Conservation (phyloP, 208 protist species). For the Acanthamoeba sp. region DNA sequence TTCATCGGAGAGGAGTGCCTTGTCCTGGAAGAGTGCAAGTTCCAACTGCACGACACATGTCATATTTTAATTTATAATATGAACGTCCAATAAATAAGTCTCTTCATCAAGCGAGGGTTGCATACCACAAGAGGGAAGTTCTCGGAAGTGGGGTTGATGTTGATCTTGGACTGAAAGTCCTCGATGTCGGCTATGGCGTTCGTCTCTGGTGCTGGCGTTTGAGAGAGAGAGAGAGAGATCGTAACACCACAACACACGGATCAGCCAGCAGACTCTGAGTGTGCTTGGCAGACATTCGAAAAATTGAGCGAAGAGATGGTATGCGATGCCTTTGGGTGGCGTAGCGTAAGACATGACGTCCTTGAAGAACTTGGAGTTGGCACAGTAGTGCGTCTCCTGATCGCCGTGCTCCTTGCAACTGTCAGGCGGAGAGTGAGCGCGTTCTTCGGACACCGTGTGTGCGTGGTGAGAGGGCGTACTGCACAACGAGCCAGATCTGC, state of each 20-base stretch:
- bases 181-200: slow-evolving; percentile 56
- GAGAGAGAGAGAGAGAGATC: neutral
- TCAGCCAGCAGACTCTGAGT: neutral
- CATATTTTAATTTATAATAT: too few species aligned
- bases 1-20: slow-evolving; percentile 24
- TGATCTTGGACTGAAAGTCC: slow-evolving; percentile 23
- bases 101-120: too few species aligned
- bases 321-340: neutral
- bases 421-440: neutral
- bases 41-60: slow-evolving; percentile 20
- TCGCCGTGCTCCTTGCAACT: slow-evolving; percentile 59
- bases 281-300: neutral
- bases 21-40: slow-evolving; percentile 15
- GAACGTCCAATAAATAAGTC: too few species aligned
- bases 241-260: neutral
- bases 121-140: slow-evolving; percentile 55
- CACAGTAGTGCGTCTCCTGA: slow-evolving; percentile 65
- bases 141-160: neutral
- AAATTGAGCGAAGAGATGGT: neutral
- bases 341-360: slow-evolving; percentile 23
- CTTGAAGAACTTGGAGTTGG: slow-evolving; percentile 52
- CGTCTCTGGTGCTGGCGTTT: neutral
- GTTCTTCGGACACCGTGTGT: too few species aligned
- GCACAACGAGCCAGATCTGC: slow-evolving; percentile 45
- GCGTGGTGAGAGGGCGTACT: slow-evolving; percentile 11